These are phyloP conservation scores for Lipomyces oligophaga DNA, from an alignment of 805 yeast genomes.

Conservation along the genomic window DNA sequence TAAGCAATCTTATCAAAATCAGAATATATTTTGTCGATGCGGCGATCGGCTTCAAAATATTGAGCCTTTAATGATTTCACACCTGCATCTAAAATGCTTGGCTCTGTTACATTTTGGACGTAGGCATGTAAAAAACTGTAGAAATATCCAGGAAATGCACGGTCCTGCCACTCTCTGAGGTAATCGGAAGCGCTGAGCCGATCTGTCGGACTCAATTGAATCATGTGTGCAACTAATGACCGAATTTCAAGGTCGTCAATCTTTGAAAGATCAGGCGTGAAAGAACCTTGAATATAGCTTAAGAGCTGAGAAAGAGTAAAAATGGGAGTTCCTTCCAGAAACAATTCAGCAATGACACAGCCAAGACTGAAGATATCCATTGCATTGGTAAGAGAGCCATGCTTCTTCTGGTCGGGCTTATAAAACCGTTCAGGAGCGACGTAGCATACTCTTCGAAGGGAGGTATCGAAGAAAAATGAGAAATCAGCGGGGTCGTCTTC, in stretches of 20 bases:
- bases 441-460: constrained; percentile 81
- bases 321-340: constrained; percentile 78
- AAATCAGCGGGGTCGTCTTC: constrained; percentile 92
- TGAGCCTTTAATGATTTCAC: constrained; percentile 30
- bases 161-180: constrained; percentile 43
- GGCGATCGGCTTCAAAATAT: constrained; percentile 47
- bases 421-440: constrained; percentile 89
- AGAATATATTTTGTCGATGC: constrained; percentile 56
- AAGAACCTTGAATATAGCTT: constrained; percentile 70
- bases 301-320: constrained; percentile 85
- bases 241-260: constrained; percentile 52
- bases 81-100: constrained; percentile 21
- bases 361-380: constrained; percentile 63
- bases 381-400: constrained; percentile 46
- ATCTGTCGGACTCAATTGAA: constrained; percentile 55
- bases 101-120: constrained; percentile 44
- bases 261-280: constrained; percentile 56
- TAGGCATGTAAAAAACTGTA: constrained; percentile 62
- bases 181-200: constrained; percentile 56
- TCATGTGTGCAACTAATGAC: constrained; percentile 57
- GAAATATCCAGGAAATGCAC: constrained; percentile 29
- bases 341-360: constrained; percentile 87
- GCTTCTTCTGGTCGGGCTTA: constrained; percentile 33
- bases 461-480: constrained; percentile 87
- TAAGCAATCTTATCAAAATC: constrained; percentile 53